Conservation (phyloP, 1,139 yeast genomes). For the Petasospora fabianii region DNA sequence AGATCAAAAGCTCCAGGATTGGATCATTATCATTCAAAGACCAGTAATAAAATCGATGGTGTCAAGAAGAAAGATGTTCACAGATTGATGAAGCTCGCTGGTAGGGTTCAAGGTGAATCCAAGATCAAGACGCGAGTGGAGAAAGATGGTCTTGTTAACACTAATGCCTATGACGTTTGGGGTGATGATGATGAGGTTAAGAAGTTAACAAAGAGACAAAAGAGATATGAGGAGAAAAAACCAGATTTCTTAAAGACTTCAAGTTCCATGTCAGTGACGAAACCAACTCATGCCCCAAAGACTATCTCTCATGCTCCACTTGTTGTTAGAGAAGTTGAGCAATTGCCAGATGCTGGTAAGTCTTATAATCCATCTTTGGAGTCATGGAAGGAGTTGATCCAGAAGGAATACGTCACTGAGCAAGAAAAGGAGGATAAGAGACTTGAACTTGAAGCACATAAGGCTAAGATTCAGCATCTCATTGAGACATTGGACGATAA, state of each 20-base stretch:
- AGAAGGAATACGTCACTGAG: slow-evolving; percentile 64
- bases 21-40: slow-evolving; percentile 35
- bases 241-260: slow-evolving; percentile 41
- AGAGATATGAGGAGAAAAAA: slow-evolving; percentile 26
- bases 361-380: slow-evolving; percentile 89
- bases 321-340: slow-evolving; percentile 43
- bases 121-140: slow-evolving; percentile 50
- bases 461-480: slow-evolving; percentile 58
- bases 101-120: slow-evolving; percentile 59
- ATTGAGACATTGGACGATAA: slow-evolving; percentile 59
- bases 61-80: slow-evolving; percentile 66
- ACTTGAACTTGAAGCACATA: slow-evolving; percentile 55
- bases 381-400: slow-evolving; percentile 74
- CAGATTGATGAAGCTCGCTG: slow-evolving; percentile 73
- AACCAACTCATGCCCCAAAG: slow-evolving; percentile 50
- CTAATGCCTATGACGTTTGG: slow-evolving; percentile 66
- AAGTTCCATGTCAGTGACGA: slow-evolving; percentile 49
- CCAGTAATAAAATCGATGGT: slow-evolving; percentile 48
- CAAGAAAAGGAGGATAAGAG: slow-evolving; percentile 64
- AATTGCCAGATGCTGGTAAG: slow-evolving; percentile 75
- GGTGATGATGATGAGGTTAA: slow-evolving; percentile 35
- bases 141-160: slow-evolving; percentile 58
- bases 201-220: slow-evolving; percentile 22
- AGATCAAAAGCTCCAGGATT: slow-evolving; percentile 79
- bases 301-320: slow-evolving; percentile 58